phyloP scores from a whole-genome alignment of 768 basidiomycete genomes.

The Lactarius pseudohatsudake region DNA sequence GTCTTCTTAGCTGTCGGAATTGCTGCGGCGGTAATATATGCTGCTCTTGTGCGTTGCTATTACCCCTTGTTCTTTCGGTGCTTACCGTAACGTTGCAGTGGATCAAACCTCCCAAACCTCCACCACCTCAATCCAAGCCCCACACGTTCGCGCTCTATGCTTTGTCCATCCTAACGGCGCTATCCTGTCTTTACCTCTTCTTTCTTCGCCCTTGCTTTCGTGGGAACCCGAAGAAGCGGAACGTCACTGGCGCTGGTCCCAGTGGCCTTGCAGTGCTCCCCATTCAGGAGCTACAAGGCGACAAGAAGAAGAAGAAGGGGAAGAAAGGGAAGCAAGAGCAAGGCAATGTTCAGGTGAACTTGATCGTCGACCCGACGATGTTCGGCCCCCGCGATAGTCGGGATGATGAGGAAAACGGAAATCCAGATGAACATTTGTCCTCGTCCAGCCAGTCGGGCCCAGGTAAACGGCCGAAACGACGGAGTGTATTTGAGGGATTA shows the following conservation, averaged over 20 bases:
- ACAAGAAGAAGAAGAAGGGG: slow-evolving; percentile 44
- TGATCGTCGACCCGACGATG: slow-evolving; percentile 66
- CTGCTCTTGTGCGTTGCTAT: slow-evolving; percentile 50
- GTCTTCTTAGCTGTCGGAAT: slow-evolving; percentile 51
- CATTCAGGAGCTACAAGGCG: slow-evolving; percentile 51
- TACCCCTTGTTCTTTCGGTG: neutral
- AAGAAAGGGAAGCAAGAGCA: slow-evolving; percentile 36
- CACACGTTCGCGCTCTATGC: slow-evolving; percentile 59
- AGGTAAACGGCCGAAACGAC: slow-evolving; percentile 42
- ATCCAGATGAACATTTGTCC: slow-evolving; percentile 37
- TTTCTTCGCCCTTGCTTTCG: slow-evolving; percentile 59
- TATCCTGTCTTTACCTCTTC: slow-evolving; percentile 56
- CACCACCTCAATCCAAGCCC: slow-evolving; percentile 56
- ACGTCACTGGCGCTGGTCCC: slow-evolving; percentile 30
- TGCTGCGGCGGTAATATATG: slow-evolving; percentile 58
- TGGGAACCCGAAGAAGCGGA: slow-evolving; percentile 35
- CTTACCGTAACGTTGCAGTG: slow-evolving; percentile 38
- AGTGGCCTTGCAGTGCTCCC: slow-evolving; percentile 63
- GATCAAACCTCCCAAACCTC: slow-evolving; percentile 51
- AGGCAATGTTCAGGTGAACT: slow-evolving; percentile 66
- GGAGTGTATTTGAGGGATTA: slow-evolving; percentile 56
- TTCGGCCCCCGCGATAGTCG: slow-evolving; percentile 41
- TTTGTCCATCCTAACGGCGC: slow-evolving; percentile 51
- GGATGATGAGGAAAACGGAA: slow-evolving; percentile 39
- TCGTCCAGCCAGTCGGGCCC: slow-evolving; percentile 36